These are phyloP conservation scores for Sphagnum tenellum DNA, from an alignment of 225 moss, liverwort and hornwort genomes.

Conservation along the genomic window DNA sequence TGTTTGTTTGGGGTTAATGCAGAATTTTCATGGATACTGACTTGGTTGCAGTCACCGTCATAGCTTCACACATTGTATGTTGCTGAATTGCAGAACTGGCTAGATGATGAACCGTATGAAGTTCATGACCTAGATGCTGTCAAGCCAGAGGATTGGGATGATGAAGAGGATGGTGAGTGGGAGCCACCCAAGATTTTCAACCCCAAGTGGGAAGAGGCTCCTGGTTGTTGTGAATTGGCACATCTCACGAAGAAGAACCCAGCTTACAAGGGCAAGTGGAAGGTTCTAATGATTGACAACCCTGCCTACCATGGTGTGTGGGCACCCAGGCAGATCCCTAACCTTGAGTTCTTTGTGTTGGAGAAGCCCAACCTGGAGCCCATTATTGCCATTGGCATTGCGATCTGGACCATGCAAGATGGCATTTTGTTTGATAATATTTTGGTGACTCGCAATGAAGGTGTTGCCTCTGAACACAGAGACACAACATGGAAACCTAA, in stretches of 20 bases:
- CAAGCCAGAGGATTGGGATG: conserved; percentile 67
- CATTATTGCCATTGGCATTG: conserved; percentile 52
- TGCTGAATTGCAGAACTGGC: conserved; percentile 26
- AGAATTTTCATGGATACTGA: not conserved
- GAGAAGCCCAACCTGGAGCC: conserved; percentile 51
- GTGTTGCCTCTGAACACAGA: conserved; percentile 37
- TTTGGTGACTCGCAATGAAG: conserved; percentile 46
- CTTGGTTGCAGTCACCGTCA: not conserved
- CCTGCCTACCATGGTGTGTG: conserved; percentile 45
- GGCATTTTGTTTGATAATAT: conserved; percentile 58
- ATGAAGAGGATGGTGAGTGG: conserved; percentile 66
- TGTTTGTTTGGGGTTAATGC: not conserved
- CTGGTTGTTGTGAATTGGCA: conserved; percentile 57
- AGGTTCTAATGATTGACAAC: conserved; percentile 40
- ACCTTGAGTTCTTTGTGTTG: conserved; percentile 49
- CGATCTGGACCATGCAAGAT: conserved; percentile 69
- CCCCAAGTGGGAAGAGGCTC: conserved; percentile 58
- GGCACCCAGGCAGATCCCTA: conserved; percentile 42
- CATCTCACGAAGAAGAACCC: conserved; percentile 46
- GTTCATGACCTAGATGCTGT: conserved; percentile 47
- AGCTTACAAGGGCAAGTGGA: conserved; percentile 56
- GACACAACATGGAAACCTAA: conserved; percentile 56
- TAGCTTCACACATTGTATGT: not conserved
- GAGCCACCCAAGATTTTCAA: conserved; percentile 50
- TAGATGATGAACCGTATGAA: conserved; percentile 69